A percentile compares a stretch with the other conserved stretches of the same genome.
These are phyloP conservation scores for Candida labiduridarum DNA, from an alignment of 1,139 yeast species.

Conservation along the genomic window DNA sequence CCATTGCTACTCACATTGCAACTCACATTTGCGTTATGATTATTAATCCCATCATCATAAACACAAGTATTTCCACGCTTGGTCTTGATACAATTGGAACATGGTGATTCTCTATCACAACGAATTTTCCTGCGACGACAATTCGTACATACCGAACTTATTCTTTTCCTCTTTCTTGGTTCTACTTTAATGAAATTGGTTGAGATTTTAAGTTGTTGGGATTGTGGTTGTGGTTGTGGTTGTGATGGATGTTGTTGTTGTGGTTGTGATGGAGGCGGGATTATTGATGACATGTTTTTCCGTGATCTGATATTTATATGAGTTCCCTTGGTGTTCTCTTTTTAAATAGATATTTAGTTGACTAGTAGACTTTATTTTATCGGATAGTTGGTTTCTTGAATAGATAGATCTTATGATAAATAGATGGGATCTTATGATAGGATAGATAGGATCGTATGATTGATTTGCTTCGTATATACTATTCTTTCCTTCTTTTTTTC, in stretches of 20 bases:
- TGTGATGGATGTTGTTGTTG: not conserved
- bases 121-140: constrained; percentile 40
- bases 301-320: too few species aligned
- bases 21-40: not conserved
- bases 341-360: too few species aligned
- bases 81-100: constrained; percentile 36
- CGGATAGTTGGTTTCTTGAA: not conserved
- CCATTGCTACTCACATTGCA: too few species aligned
- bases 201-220: not conserved
- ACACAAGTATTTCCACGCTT: constrained; percentile 25
- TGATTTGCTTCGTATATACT: too few species aligned
- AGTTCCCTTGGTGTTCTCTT: too few species aligned
- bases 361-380: too few species aligned
- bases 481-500: too few species aligned
- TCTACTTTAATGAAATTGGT: not conserved
- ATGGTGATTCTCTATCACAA: constrained; percentile 41
- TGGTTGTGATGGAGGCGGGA: not conserved
- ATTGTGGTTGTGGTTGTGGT: not conserved
- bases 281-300: too few species aligned
- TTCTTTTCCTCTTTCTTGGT: constrained; percentile 29
- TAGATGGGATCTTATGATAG: too few species aligned
- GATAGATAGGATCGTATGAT: too few species aligned
- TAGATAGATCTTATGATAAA: too few species aligned
- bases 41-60: constrained; percentile 23
- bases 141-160: constrained; percentile 37